Evolutionary conservation across 805 yeast genomes (phyloP).

Genomic region (Kuraishia ogatae): DNA sequence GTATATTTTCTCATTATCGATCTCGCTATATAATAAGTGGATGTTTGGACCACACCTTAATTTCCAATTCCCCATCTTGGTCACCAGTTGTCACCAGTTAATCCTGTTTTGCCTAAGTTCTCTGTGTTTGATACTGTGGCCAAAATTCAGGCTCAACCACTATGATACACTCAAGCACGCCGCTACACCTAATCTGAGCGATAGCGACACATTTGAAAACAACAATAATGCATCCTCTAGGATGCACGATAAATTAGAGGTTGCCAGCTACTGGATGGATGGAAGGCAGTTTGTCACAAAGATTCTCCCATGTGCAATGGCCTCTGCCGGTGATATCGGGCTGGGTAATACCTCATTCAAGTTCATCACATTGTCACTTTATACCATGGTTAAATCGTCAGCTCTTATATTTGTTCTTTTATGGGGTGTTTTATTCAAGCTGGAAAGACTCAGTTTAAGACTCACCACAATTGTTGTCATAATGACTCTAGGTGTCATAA

Average conservation of each 20-base stretch:
- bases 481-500: constrained; percentile 77
- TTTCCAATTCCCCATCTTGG: constrained; percentile 74
- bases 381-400: constrained; percentile 90
- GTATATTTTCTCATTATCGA: constrained; percentile 62
- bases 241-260: background rate
- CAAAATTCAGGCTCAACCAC: constrained; percentile 36
- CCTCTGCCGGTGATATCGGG: constrained; percentile 92
- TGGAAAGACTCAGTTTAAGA: constrained; percentile 67
- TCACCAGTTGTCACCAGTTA: constrained; percentile 81
- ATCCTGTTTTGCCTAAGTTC: constrained; percentile 51
- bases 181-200: background rate
- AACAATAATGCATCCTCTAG: background rate
- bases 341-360: constrained; percentile 78
- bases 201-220: background rate
- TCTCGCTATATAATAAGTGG: constrained; percentile 89
- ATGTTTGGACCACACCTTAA: constrained; percentile 83
- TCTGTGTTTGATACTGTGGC: constrained; percentile 32
- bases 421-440: constrained; percentile 74
- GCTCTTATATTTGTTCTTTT: constrained; percentile 81
- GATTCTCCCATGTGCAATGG: constrained; percentile 77
- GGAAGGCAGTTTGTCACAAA: constrained; percentile 36
- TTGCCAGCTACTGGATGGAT: constrained; percentile 16
- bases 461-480: constrained; percentile 60
- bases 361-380: constrained; percentile 71
- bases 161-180: background rate